Evolutionary conservation across 2,329 filamentous ascomycete genomes (phyloP).

Genomic region (Acephala macrosclerotiorum): DNA sequence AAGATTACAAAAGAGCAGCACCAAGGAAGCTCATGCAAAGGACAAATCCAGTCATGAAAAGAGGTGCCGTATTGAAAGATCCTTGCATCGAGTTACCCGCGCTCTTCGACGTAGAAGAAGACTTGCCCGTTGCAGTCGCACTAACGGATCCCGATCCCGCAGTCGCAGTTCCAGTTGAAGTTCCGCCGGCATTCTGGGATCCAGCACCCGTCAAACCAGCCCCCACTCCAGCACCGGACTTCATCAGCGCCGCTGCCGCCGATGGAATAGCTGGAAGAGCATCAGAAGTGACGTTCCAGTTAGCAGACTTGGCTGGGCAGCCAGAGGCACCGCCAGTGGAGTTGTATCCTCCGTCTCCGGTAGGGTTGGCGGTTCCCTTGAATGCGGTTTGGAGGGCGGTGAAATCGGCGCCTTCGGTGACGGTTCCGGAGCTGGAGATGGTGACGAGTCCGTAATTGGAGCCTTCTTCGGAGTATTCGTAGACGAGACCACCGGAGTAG

Average conservation of each 20-base stretch:
- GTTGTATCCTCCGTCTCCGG: constrained; percentile 55
- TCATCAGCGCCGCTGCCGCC: constrained; percentile 49
- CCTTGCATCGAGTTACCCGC: constrained; percentile 18
- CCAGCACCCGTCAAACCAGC: constrained; percentile 47
- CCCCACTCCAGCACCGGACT: constrained; percentile 55
- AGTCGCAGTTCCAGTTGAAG: constrained; percentile 39
- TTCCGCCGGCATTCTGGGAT: constrained; percentile 41
- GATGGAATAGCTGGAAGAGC: constrained; percentile 58
- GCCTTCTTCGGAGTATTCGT: constrained; percentile 87
- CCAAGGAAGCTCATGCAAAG: constrained; percentile 34
- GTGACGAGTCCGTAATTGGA: constrained; percentile 71
- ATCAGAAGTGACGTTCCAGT: constrained; percentile 56
- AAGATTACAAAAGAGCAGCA: constrained; percentile 31
- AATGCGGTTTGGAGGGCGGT: constrained; percentile 54
- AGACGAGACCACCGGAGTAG: constrained; percentile 95
- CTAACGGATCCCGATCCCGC: constrained; percentile 38
- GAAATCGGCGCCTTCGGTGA: constrained; percentile 55
- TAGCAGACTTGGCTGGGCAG: constrained; percentile 54
- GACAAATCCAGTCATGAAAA: constrained; percentile 31
- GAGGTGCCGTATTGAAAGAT: constrained; percentile 28
- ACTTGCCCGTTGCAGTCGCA: constrained; percentile 27
- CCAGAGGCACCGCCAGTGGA: constrained; percentile 42
- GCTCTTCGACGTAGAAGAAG: constrained; percentile 21
- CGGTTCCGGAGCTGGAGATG: constrained; percentile 43
- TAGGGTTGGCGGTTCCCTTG: constrained; percentile 52